phyloP scores from a whole-genome alignment of 169 alveolate genomes.

The Toxoplasma gondii region DNA sequence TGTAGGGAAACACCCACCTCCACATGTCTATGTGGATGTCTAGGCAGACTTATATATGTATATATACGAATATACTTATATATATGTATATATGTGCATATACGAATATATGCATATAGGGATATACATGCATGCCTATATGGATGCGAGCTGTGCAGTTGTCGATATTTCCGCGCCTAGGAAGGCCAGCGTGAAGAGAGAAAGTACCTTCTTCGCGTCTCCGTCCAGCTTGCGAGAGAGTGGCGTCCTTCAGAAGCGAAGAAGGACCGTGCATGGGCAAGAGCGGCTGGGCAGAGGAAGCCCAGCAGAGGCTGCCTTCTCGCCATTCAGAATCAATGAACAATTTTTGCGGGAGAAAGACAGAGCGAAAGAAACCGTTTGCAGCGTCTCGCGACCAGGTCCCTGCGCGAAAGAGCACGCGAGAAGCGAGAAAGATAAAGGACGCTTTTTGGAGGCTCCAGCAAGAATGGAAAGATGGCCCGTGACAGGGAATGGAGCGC shows the following conservation, averaged over 20 bases:
- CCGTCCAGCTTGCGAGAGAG: neutral
- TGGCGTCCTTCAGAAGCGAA: neutral
- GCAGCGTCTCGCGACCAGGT: conserved; percentile 8
- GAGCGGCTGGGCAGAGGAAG: neutral
- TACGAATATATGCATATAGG: neutral
- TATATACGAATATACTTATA: neutral
- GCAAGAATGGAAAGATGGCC: neutral
- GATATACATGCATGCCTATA: neutral
- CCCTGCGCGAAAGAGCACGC: neutral
- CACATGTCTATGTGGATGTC: neutral
- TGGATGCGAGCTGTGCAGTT: too few species aligned
- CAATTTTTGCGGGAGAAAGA: neutral
- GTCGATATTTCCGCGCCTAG: neutral
- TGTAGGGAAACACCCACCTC: neutral
- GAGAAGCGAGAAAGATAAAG: neutral
- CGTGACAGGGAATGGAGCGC: neutral
- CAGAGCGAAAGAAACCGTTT: neutral
- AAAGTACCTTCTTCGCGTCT: neutral
- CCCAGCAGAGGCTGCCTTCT: neutral
- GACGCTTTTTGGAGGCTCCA: neutral
- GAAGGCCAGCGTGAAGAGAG: neutral
- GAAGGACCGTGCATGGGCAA: neutral
- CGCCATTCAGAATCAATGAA: neutral
- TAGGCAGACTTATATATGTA: neutral
- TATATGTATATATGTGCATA: neutral